Percentiles rank a stretch among this genome's conserved stretches.
These are phyloP conservation scores for Plasmodiophora brassicae DNA, from an alignment of 208 protist species.

Conservation along the genomic window DNA sequence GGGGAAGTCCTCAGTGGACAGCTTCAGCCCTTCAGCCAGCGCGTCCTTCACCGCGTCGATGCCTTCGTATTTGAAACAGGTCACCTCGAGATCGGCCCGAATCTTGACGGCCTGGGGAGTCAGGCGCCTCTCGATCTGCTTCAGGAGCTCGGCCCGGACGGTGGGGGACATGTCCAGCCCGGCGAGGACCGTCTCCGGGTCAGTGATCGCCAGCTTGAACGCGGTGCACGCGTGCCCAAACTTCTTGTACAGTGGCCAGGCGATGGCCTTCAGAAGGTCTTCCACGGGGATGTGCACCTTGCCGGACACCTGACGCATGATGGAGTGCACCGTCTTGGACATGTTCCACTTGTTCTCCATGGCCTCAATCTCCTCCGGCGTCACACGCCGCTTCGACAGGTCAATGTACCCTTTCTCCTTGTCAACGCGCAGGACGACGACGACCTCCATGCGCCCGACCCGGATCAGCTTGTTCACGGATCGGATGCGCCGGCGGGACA, in stretches of 20 bases:
- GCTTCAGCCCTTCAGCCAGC: conserved; percentile 75
- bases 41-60: conserved; percentile 93
- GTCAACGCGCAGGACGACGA: conserved; percentile 95
- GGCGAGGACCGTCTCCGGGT: conserved; percentile 60
- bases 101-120: conserved; percentile 76
- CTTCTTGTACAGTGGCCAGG: conserved; percentile 73
- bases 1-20: conserved; percentile 68
- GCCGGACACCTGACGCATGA: conserved; percentile 88
- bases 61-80: conserved; percentile 94
- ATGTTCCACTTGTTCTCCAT: conserved; percentile 88
- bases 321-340: conserved; percentile 78
- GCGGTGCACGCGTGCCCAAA: conserved; percentile 76
- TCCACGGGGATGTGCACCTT: conserved; percentile 60
- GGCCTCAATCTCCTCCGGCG: conserved; percentile 81
- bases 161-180: conserved; percentile 54
- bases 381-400: conserved; percentile 92
- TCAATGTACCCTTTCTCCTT: conserved; percentile 97
- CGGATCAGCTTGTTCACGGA: conserved; percentile 97
- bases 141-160: conserved; percentile 59
- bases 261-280: conserved; percentile 68
- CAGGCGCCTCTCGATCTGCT: conserved; percentile 67
- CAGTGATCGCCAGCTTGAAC: conserved; percentile 65
- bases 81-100: conserved; percentile 89
- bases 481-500: conserved; percentile 91
- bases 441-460: conserved; percentile 87